Base-by-base conservation (phyloP, 2,329 filamentous ascomycete species). In the Sarocladium strictum region DNA sequence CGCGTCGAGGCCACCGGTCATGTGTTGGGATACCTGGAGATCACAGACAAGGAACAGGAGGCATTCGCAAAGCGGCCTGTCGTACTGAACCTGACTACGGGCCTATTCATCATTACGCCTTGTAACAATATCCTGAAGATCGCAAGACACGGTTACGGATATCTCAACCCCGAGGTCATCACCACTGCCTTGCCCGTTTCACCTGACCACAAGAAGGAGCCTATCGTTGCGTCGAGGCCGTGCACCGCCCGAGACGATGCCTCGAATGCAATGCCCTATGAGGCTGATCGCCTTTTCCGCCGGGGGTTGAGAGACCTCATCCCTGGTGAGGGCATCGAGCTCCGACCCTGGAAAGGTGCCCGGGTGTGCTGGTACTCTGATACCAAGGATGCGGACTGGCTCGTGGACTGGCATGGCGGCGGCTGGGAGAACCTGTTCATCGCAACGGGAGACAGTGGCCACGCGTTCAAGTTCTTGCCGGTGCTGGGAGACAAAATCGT, bases 1-100 rank as follows among this genome's bases (percentile, higher is more conserved):
- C 81, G 88, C 43, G 85, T 85, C 37, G 81, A 87, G 59, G 88
- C 92, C 2, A 96, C 90, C 0, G 93, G 90, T 14, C 93, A 97
- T 64, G 81, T 83, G 0, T 67, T 97, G 24, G 87, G 81, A 12
- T 97, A 95, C 72, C 74, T 96, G 60, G 77, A 83, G 59, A 79
- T 97, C 61, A 87, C 84, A 0, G 73, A 82, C 15, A 79, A 80
- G 4, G 92, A 97, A 69, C 84, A 92, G 69, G 73, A 75, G 15
- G 68, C 69, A 3, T 74, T 96, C 11, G 75, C 74, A 40, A 71
- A 81, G 32, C 83, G 85, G 63, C 92, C 92, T 0, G 87, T 90
- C 2, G 71, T 89, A 21, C 71, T 93, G 38, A 90, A 90, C 70
- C 75, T 92, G 60, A 81, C 77, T 50, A 83, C 78, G 2, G 88